phyloP scores from a whole-genome alignment of 2,329 filamentous ascomycete genomes.

The Daldinia sp. region DNA sequence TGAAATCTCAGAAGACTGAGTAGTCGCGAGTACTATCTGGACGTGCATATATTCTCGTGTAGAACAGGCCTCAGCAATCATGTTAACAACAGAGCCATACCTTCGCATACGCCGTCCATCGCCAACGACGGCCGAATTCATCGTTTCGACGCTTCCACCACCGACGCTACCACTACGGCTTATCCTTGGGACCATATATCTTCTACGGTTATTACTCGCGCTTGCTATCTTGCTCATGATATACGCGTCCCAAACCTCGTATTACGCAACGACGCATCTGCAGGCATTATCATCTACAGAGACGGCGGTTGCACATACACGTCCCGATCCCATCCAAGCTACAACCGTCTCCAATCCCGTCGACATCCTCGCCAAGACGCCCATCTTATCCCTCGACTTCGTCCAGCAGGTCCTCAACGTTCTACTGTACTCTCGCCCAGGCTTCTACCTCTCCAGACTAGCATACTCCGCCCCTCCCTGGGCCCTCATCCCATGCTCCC shows the following conservation, averaged over 20 bases:
- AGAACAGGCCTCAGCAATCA: too few species aligned
- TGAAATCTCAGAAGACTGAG: neutral
- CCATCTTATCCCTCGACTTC: constrained; percentile 36
- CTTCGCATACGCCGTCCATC: constrained; percentile 75
- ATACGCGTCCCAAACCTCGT: constrained; percentile 51
- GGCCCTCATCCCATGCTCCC: constrained; percentile 51
- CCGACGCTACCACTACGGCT: constrained; percentile 58
- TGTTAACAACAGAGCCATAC: constrained; percentile 69
- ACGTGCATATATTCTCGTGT: too few species aligned
- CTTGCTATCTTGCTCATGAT: constrained; percentile 57
- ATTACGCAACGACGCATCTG: constrained; percentile 7
- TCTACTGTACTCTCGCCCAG: constrained; percentile 41
- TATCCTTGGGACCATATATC: constrained; percentile 54
- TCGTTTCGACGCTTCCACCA: constrained; percentile 79
- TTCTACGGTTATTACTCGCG: constrained; percentile 53
- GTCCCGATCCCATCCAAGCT: neutral
- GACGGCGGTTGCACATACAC: neutral
- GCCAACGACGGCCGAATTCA: constrained; percentile 90
- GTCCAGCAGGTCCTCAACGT: constrained; percentile 36
- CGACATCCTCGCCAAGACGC: constrained; percentile 28
- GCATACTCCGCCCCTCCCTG: constrained; percentile 51
- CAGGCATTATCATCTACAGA: neutral
- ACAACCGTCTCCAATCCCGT: neutral
- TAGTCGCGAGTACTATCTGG: too few species aligned
- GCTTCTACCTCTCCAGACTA: constrained; percentile 45